These are phyloP conservation scores for Crithidia thermophila DNA, from an alignment of 208 protist genomes.

Conservation along the genomic window DNA sequence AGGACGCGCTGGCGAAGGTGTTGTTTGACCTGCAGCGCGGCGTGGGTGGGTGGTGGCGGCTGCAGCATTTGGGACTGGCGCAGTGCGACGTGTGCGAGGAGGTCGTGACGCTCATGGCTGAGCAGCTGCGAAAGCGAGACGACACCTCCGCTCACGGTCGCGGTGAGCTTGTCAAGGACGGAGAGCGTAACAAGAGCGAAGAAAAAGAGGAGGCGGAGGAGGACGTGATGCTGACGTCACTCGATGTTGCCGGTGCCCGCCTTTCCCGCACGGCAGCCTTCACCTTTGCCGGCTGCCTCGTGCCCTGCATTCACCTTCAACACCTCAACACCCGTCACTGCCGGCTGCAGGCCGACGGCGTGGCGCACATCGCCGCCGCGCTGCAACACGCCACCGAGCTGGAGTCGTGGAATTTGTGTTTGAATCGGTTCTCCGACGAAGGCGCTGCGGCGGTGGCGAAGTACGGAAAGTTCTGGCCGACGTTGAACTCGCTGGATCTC, in stretches of 20 bases:
- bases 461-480: constrained; percentile 50
- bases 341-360: constrained; percentile 35
- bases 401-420: constrained; percentile 45
- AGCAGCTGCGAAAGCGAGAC: constrained; percentile 5
- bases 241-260: constrained; percentile 55
- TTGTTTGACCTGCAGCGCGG: constrained; percentile 34
- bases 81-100: constrained; percentile 54
- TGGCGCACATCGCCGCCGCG: constrained; percentile 34
- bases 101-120: constrained; percentile 32
- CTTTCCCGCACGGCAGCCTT: constrained; percentile 51
- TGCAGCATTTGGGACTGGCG: constrained; percentile 54
- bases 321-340: constrained; percentile 67
- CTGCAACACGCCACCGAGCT: constrained; percentile 42
- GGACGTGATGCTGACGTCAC: constrained; percentile 23
- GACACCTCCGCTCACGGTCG: no score
- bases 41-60: constrained; percentile 59
- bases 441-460: constrained; percentile 35
- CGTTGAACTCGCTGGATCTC: constrained; percentile 57
- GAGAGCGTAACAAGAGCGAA: constrained; percentile 8
- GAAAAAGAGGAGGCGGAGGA: constrained; percentile 9
- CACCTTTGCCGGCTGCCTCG: constrained; percentile 46
- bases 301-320: constrained; percentile 42
- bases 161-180: neutral
- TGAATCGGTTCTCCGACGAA: constrained; percentile 65
- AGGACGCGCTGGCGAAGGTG: constrained; percentile 37